A percentile compares a stretch with the other conserved stretches of the same genome.
Evolutionary conservation across 768 basidiomycete species (phyloP).

Genomic region (Termitomyces bulborhizus): DNA sequence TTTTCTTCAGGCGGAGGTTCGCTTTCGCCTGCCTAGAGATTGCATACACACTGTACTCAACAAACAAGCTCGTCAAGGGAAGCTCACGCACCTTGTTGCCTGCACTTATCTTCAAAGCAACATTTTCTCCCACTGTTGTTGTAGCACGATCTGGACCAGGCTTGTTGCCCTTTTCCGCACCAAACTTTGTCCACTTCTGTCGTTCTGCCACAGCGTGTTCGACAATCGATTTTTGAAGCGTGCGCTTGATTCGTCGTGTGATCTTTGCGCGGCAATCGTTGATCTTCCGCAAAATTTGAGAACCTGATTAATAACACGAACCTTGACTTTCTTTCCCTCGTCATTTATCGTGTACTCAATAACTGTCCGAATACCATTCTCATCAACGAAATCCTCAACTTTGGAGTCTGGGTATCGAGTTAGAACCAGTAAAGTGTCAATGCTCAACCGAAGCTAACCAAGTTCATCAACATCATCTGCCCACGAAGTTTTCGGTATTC

Average conservation of each 20-base stretch:
- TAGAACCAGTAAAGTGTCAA: background rate
- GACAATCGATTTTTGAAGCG: slow-evolving; percentile 87
- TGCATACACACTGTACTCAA: background rate
- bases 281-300: background rate
- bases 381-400: slow-evolving; percentile 70
- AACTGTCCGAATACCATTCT: slow-evolving; percentile 83
- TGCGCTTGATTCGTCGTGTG: slow-evolving; percentile 80
- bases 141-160: slow-evolving; percentile 91
- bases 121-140: slow-evolving; percentile 75
- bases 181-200: slow-evolving; percentile 92
- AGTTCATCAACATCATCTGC: slow-evolving; percentile 83
- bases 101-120: slow-evolving; percentile 41
- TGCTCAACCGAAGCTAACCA: slow-evolving; percentile 27
- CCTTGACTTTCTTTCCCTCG: slow-evolving; percentile 93
- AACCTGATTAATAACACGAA: slow-evolving; percentile 21
- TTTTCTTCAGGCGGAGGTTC: slow-evolving; percentile 62
- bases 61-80: background rate
- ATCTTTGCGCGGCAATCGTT: slow-evolving; percentile 40
- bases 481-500: slow-evolving; percentile 70
- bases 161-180: slow-evolving; percentile 80
- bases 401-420: slow-evolving; percentile 33
- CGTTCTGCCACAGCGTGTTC: slow-evolving; percentile 92
- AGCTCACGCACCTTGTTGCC: slow-evolving; percentile 51
- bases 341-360: slow-evolving; percentile 84
- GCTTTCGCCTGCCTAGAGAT: slow-evolving; percentile 50